A percentile compares a stretch with the other conserved stretches of the same genome.
Evolutionary conservation across 2,329 filamentous ascomycete species (phyloP).

Genomic region (Stagonosporopsis rhizophila): DNA sequence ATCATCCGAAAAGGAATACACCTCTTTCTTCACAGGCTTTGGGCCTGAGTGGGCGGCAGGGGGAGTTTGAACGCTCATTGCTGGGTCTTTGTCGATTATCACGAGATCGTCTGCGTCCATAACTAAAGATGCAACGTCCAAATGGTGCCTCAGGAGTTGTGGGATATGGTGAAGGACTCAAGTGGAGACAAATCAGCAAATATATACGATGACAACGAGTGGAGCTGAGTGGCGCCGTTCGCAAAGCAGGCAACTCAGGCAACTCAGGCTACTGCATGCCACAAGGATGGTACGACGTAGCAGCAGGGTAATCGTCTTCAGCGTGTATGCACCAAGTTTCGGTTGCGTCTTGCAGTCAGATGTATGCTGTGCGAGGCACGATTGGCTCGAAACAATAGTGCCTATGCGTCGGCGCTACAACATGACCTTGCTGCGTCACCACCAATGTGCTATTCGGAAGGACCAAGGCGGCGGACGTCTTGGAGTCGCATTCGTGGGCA

Average conservation of each 20-base stretch:
- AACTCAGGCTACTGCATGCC: neutral
- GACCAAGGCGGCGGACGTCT: neutral
- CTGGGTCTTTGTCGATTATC: constrained; percentile 16
- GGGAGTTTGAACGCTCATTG: neutral
- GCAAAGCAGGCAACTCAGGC: neutral
- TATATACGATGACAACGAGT: neutral
- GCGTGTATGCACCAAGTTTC: neutral
- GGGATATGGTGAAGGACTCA: neutral
- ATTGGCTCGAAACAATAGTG: neutral
- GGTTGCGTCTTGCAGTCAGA: neutral
- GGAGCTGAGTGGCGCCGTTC: neutral
- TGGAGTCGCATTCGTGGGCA: neutral
- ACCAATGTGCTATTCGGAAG: too few species aligned
- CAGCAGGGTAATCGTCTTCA: neutral
- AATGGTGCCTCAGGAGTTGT: neutral
- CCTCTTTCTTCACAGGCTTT: neutral
- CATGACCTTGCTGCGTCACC: neutral
- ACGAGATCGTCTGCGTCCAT: constrained; percentile 27
- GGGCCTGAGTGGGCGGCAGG: neutral
- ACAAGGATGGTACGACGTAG: neutral
- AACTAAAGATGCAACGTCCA: neutral
- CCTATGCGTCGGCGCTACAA: neutral
- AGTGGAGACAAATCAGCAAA: neutral
- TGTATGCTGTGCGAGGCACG: neutral
- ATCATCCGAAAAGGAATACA: neutral